Evolutionary conservation across 1,284 basidiomycete species (phyloP), one percentile per base, ranked within the genome.

Genomic region (Trichosporon coremiiforme): DNA sequence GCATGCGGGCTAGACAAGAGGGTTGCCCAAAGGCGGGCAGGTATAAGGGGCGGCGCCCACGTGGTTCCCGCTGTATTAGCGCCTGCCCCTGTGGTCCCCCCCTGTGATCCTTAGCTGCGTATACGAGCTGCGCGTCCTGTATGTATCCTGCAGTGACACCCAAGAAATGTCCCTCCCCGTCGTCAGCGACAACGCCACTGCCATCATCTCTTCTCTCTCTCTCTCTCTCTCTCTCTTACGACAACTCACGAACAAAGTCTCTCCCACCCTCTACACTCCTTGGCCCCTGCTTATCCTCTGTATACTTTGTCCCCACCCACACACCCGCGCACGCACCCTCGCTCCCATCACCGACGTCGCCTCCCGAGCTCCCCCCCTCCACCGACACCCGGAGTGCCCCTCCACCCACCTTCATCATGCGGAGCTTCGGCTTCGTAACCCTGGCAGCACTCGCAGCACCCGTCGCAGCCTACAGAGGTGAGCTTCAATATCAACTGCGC

Each of bases 401-500:
- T 63, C 60, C 60, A 20, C 20, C 4, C 20, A 8, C 47, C 20
- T 20, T 31, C 33, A 55, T 45, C 50, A 70, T 70, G 69, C 69
- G 68, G 38, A 45, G 41, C 62, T 29, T 57, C 60, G 38, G 47
- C 35, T 25, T 70, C 45, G 63, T 62, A n/a, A 45, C 65, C 15
- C 36, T 70, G 22, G 72, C 60, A 15, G 67, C 13, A 64, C 50
- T 64, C 13, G 62, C 53, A 7, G 31, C 67, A 13, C 35, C 17
- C 15, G 70, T 67, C 4, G 25, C 50, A 22, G 72, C 70, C 22
- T 73, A 70, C 66, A 64, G 55, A 47, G 70, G 72, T 71, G 17
- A 41, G 70, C 41, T n/a, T n/a, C n/a, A n/a, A n/a, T n/a, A n/a
- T n/a, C n/a, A n/a, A n/a, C n/a, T n/a, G n/a, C n/a, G 7, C 5